These are phyloP conservation scores for Elongisporangium undulatum DNA, from an alignment of 352 stramenopile species.

Conservation along the genomic window DNA sequence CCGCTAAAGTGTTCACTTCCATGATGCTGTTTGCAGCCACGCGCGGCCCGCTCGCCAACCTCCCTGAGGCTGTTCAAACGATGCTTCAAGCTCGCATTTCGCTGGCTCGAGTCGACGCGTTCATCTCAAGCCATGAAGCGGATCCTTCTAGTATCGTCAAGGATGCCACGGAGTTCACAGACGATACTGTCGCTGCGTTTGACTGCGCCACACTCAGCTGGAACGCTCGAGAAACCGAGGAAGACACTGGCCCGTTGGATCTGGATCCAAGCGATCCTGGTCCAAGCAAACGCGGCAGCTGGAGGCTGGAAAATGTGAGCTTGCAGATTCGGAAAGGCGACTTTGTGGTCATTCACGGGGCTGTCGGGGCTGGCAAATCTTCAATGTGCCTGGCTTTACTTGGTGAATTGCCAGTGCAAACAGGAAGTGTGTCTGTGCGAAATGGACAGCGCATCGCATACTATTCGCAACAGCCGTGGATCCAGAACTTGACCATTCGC, in stretches of 20 bases:
- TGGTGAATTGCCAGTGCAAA: constrained; percentile 1
- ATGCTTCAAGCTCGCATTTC: constrained; percentile 5
- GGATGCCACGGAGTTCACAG: too few species aligned
- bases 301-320: not conserved
- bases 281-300: not conserved
- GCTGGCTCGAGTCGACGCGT: not conserved
- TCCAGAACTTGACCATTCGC: constrained; percentile 88
- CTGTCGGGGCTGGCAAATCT: constrained; percentile 2
- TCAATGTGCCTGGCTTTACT: constrained; percentile 3
- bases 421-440: constrained; percentile 1
- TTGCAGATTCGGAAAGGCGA: constrained; percentile 1
- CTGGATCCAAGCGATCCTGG: too few species aligned
- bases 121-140: constrained; percentile 2
- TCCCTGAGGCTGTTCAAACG: constrained; percentile 9
- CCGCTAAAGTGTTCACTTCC: constrained; percentile 23
- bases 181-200: not conserved
- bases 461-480: constrained; percentile 78
- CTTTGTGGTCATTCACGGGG: constrained; percentile 5
- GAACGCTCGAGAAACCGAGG: too few species aligned
- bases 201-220: not conserved
- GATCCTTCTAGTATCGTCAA: not conserved
- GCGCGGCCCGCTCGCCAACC: constrained; percentile 7
- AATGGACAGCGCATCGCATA: constrained; percentile 9
- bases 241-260: too few species aligned
- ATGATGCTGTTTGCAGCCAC: constrained; percentile 12